A percentile compares a stretch with the other conserved stretches of the same genome.
These are phyloP conservation scores for Ceratobasidium sp. DNA, from an alignment of 1,284 basidiomycete genomes.

Conservation along the genomic window DNA sequence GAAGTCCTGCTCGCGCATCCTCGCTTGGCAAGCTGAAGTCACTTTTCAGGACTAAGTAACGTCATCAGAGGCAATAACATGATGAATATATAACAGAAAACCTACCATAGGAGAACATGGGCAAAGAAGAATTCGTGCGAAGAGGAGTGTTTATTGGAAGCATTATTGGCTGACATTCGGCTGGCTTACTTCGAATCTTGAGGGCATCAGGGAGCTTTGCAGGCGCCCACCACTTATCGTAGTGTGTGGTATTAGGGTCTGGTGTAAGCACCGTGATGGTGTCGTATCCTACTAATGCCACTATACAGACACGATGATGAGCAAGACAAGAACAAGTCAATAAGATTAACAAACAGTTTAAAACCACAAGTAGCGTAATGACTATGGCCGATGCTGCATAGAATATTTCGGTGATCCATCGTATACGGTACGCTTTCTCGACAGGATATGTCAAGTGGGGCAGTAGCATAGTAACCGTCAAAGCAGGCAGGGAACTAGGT, in stretches of 20 bases:
- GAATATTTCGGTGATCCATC: slow-evolving; percentile 19
- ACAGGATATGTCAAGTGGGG: neutral
- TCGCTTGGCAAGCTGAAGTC: neutral
- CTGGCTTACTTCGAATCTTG: neutral
- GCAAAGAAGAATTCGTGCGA: slow-evolving; percentile 20
- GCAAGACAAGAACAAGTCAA: neutral
- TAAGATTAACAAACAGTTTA: slow-evolving; percentile 1
- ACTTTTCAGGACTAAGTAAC: neutral
- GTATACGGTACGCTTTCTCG: slow-evolving; percentile 7
- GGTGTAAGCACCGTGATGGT: neutral
- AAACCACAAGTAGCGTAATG: neutral
- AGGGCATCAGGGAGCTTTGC: neutral
- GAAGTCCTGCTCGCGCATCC: neutral
- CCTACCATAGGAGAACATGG: slow-evolving; percentile 20
- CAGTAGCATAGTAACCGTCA: neutral
- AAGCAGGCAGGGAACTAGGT: neutral
- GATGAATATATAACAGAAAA: neutral
- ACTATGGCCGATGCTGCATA: neutral
- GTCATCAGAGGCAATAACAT: no score
- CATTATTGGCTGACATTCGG: neutral
- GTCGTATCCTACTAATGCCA: slow-evolving; percentile 8
- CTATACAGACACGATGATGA: neutral
- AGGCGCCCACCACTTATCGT: slow-evolving; percentile 24
- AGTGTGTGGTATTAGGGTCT: slow-evolving; percentile 29
- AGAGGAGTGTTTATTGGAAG: neutral